These are phyloP conservation scores for Vitis hybrid DNA, from an alignment of 177 flowering plant genomes.

Conservation along the genomic window DNA sequence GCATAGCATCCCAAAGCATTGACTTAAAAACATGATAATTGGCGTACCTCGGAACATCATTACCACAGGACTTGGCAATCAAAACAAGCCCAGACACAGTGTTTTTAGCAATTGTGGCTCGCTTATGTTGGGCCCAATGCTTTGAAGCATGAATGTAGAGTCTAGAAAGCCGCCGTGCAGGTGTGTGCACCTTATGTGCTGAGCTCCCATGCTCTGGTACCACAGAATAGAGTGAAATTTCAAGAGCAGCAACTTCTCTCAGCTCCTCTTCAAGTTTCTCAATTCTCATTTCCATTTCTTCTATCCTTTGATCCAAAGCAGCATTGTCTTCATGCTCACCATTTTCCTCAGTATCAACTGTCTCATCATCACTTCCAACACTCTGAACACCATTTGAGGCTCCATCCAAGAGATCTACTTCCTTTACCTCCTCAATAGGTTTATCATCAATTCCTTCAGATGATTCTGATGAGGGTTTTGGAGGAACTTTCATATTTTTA, in stretches of 20 bases:
- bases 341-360: conserved; percentile 39
- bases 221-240: conserved; percentile 93
- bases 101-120: conserved; percentile 85
- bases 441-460: conserved; percentile 63
- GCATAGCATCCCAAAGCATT: not conserved
- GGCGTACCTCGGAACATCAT: conserved; percentile 87
- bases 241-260: conserved; percentile 96
- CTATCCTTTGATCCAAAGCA: conserved; percentile 47
- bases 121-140: conserved; percentile 75
- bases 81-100: conserved; percentile 87
- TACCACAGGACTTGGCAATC: conserved; percentile 87
- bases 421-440: conserved; percentile 49
- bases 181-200: conserved; percentile 96
- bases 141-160: conserved; percentile 94
- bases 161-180: conserved; percentile 96
- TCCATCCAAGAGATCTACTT: conserved; percentile 50
- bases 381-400: conserved; percentile 50
- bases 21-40: not conserved
- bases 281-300: conserved; percentile 77
- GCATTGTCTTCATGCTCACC: conserved; percentile 41
- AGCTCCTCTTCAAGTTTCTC: conserved; percentile 90
- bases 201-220: conserved; percentile 99
- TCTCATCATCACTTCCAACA: conserved; percentile 55
- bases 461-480: conserved; percentile 56
- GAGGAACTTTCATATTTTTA: conserved; percentile 33